Base-by-base conservation (phyloP, 805 yeast species). In the Starmerella kuoi region DNA sequence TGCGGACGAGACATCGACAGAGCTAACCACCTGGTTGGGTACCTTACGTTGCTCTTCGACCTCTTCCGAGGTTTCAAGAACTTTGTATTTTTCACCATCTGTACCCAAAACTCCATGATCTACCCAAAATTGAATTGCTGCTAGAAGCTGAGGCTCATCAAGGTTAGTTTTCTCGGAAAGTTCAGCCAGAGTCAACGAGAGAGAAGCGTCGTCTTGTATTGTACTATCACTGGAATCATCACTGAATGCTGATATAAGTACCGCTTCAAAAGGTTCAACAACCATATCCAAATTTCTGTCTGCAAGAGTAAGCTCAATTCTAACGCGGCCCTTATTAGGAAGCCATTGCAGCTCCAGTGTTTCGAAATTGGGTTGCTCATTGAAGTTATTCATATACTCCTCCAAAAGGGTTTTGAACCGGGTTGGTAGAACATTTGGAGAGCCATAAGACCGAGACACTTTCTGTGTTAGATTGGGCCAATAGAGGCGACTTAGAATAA, bases 181-280 rank as follows among this genome's bases (percentile, higher is more conserved):
- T 3, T 62, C 57, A 6, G 54, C 60, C 3, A 66, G 43, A 0
- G 69, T 49, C 3, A 67, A 37, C 5, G 39, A 5, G 15, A 60
- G 25, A 2, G 44, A 37, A 17, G 45, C 46, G 9, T 11, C 25
- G 6, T 50, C 55, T 1, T 33, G 9, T 9, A n/a, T 19, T 14
- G 18, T 15, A 7, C 19, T 19, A 15, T 11, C 44, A 21, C 11
- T n/a, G 15, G 37, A 4, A 12, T 20, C 17, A 5, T 33, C 21
- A 18, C 26, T 33, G 18, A 46, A 46, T 3, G 40, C 44, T 5
- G 36, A 56, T 7, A 82, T 70, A 3, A 83, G 72, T 0, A 79
- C 63, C 1, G 91, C 93, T 48, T 76, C 75, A 31, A 74, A 80
- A 0, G 94, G 79, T 1, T 79, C 58, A 0, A 80, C 94, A 5